Percentiles rank a stretch among this genome's conserved stretches.
phyloP scores from a whole-genome alignment of 768 basidiomycete genomes.

The Agaricus subrufescens region DNA sequence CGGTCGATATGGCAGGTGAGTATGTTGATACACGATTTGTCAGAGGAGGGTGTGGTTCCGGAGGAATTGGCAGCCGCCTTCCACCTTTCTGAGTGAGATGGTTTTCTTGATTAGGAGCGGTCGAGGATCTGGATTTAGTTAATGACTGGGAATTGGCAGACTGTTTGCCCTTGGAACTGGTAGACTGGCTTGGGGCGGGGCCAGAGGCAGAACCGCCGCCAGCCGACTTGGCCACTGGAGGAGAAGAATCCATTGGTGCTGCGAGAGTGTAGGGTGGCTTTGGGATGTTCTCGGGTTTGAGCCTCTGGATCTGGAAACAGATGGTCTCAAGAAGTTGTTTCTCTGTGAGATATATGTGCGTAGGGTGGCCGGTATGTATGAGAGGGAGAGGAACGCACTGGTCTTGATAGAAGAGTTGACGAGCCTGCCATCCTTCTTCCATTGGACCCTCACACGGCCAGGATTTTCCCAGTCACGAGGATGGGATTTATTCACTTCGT shows the following conservation, averaged over 20 bases:
- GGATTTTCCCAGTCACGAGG: slow-evolving; percentile 99
- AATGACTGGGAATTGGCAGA: slow-evolving; percentile 26
- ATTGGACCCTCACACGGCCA: slow-evolving; percentile 88
- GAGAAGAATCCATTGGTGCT: slow-evolving; percentile 8
- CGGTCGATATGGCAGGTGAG: slow-evolving; percentile 72
- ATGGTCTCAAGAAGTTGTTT: slow-evolving; percentile 76
- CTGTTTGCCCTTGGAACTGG: slow-evolving; percentile 47
- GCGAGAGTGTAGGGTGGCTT: slow-evolving; percentile 51
- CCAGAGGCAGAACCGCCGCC: not conserved
- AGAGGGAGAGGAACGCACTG: slow-evolving; percentile 45
- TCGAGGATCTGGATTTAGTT: slow-evolving; percentile 6
- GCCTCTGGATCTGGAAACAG: slow-evolving; percentile 63
- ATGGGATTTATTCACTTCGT: slow-evolving; percentile 88
- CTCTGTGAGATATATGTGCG: slow-evolving; percentile 38
- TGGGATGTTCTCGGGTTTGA: slow-evolving; percentile 69
- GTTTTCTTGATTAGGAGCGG: slow-evolving; percentile 1
- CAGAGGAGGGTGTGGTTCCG: slow-evolving; percentile 69
- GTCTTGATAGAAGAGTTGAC: slow-evolving; percentile 68
- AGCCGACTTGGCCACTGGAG: slow-evolving; percentile 11
- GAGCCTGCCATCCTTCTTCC: slow-evolving; percentile 75
- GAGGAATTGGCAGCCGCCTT: slow-evolving; percentile 64
- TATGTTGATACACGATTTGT: slow-evolving; percentile 74
- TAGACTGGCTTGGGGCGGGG: slow-evolving; percentile 16
- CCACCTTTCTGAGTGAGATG: slow-evolving; percentile 26
- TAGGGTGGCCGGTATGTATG: not conserved